phyloP scores from a whole-genome alignment of 2,329 filamentous ascomycete species.

The Madurella fahalii region DNA sequence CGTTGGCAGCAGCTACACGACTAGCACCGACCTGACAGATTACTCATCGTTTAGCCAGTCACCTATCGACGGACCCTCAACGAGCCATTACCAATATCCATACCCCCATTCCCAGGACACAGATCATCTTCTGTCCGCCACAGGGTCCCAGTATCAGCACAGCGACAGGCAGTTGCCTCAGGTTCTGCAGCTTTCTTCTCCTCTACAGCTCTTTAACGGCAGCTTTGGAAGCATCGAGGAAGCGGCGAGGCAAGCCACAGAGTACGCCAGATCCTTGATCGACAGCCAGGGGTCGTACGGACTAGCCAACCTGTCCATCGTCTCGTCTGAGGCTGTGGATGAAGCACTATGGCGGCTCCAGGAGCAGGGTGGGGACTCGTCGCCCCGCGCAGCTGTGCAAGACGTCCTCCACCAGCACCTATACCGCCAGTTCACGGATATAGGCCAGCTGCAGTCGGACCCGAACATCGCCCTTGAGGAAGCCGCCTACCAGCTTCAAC shows the following conservation, averaged over 20 bases:
- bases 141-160: constrained; percentile 12
- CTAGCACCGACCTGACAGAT: constrained; percentile 1
- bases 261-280: not conserved
- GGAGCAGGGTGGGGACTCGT: not conserved
- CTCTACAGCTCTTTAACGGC: constrained; percentile 1
- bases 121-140: constrained; percentile 6
- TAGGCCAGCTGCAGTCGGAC: not conserved
- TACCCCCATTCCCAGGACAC: constrained; percentile 1
- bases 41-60: not conserved
- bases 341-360: constrained; percentile 22
- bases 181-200: constrained; percentile 1
- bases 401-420: constrained; percentile 12
- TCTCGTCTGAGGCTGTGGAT: constrained; percentile 8
- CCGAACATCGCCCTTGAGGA: constrained; percentile 12
- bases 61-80: not conserved
- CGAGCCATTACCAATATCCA: not conserved
- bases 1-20: constrained; percentile 8
- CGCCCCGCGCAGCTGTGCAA: constrained; percentile 17
- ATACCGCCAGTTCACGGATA: constrained; percentile 1
- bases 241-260: constrained; percentile 11
- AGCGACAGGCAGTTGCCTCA: constrained; percentile 1
- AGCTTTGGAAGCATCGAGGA: constrained; percentile 6
- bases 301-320: not conserved
- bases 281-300: not conserved
- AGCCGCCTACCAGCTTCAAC: constrained; percentile 21